Evolutionary conservation across 1,284 basidiomycete species (phyloP), one percentile per base, ranked within the genome.

Genomic region (Ustilago bromivora): DNA sequence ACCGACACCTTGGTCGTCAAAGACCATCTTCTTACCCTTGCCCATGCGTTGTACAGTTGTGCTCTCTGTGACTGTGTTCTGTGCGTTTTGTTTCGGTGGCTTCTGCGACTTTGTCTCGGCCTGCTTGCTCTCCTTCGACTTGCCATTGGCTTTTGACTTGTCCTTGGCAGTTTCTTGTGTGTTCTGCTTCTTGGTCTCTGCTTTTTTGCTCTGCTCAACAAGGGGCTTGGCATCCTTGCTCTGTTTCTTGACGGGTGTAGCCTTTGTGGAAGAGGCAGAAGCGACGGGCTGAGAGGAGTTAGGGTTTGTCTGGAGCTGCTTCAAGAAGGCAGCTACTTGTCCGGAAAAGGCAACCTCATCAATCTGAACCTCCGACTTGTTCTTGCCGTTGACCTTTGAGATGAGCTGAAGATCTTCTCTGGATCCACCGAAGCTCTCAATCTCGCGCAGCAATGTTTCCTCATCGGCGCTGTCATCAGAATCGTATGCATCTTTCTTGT

Each of bases 1-100:
- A 56, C 60, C 66, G 28, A 66, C 67, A 23, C 67, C 74, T 1
- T 78, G 70, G 46, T 79, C 79, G 58, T 79, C 79, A 51, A 82
- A 82, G 12, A 76, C 64, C 63, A 79, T 71, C 60, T 79, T 80
- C 55, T 78, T 78, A 41, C 76, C 71, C 56, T 74, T 74, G 47
- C 66, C 71, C 63, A 66, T 77, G 11, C 64, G 62, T 55, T 72
- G 59, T 15, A 36, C 67, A 4, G 66, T 73, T 12, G 57, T 54
- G 53, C 75, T 77, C 13, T 64, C 63, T 5, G 54, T 12, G 23
- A 38, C 54, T 9, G 11, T 19, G 40, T 46, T 57, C 12, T 66
- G 59, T 12, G 63, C 4, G 15, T 35, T 38, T 36, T 59, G 65
- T 40, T 68, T 63, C 23, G 47, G 7, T 43, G 56, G 38, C 58